Percentiles rank a stretch among this genome's conserved stretches.
phyloP scores from a whole-genome alignment of 331 rosid species.

The Malus hybrid region DNA sequence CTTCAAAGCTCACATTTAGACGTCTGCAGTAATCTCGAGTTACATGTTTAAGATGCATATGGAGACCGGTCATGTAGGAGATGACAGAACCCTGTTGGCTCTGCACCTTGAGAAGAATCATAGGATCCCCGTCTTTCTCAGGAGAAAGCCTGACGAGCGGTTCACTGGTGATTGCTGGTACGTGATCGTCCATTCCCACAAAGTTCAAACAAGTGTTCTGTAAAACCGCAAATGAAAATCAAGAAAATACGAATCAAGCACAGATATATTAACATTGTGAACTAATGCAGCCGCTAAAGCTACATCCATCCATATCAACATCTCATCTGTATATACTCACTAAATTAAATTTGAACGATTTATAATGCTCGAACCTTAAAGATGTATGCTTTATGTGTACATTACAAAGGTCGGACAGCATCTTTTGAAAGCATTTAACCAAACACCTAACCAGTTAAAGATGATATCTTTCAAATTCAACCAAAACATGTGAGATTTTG shows the following conservation, averaged over 20 bases:
- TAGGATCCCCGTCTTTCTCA: neutral
- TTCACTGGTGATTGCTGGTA: neutral
- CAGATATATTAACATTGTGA: too few relatives aligned
- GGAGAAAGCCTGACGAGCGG: neutral
- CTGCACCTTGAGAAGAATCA: neutral
- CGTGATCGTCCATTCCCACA: neutral
- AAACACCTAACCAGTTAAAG: neutral
- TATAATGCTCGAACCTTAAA: neutral
- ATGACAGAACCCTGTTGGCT: neutral
- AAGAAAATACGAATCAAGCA: too few relatives aligned
- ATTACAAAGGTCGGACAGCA: neutral
- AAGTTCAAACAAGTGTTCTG: neutral
- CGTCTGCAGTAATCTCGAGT: neutral
- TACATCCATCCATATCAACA: neutral
- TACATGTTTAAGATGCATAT: neutral
- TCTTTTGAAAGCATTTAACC: neutral
- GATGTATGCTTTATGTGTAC: neutral
- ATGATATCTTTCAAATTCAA: too few relatives aligned
- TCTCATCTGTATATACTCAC: neutral
- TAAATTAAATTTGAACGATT: neutral
- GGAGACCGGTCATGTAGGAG: neutral
- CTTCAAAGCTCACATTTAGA: neutral
- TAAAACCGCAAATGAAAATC: neutral
- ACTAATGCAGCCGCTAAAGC: neutral
- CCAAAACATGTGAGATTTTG: too few relatives aligned